phyloP scores from a whole-genome alignment of 306 rosid genomes.

The Lupinus albus region DNA sequence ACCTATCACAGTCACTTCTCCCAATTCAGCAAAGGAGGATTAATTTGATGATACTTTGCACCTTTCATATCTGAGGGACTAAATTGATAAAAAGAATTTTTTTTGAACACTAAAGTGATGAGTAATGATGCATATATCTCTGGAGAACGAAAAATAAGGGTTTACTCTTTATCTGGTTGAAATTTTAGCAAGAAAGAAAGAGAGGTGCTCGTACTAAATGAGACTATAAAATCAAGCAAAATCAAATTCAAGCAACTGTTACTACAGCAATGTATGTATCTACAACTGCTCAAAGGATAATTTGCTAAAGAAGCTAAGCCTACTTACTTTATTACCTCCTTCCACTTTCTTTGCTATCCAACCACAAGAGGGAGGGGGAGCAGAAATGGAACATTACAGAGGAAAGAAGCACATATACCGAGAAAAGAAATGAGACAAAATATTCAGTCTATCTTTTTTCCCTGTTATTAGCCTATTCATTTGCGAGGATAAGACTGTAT shows the following conservation, averaged over 20 bases:
- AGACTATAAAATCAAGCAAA: not conserved
- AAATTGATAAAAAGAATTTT: no score
- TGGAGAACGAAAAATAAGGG: not conserved
- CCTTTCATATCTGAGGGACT: no score
- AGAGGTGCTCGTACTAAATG: not conserved
- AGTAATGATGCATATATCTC: not conserved
- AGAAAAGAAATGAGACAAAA: not conserved
- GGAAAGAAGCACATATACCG: not conserved
- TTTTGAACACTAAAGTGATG: not conserved
- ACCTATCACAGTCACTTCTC: not conserved
- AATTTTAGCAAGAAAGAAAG: slow-evolving; percentile 1
- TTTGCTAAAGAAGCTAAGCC: not conserved
- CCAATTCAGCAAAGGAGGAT: not conserved
- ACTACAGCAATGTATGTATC: not conserved
- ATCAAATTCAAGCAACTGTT: not conserved
- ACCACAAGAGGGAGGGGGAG: not conserved
- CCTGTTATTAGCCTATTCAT: no score
- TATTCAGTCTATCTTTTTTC: not conserved
- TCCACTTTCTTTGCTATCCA: slow-evolving; percentile 2
- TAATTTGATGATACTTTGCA: not conserved
- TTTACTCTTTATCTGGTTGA: not conserved
- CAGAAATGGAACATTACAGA: not conserved
- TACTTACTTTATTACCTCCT: not conserved
- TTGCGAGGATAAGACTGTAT: no score
- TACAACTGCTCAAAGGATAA: slow-evolving; percentile 10